A percentile compares a stretch with the other conserved stretches of the same genome.
Evolutionary conservation across 2,329 filamentous ascomycete species (phyloP).

Genomic region (Neurospora sp.): DNA sequence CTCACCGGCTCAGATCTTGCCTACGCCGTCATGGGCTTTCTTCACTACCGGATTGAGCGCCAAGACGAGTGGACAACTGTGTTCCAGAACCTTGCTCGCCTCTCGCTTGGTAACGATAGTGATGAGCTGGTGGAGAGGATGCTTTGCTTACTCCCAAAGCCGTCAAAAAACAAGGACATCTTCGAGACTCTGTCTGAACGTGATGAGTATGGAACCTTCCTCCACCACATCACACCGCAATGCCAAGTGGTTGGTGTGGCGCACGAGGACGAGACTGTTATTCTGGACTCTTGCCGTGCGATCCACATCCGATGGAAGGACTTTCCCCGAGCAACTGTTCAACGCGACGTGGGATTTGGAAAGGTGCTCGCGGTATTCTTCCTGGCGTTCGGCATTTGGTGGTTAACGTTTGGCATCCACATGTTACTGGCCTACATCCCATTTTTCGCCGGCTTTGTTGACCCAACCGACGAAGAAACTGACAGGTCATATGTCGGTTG

Average conservation of each 20-base stretch:
- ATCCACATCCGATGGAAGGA: constrained; percentile 25
- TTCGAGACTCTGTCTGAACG: constrained; percentile 5
- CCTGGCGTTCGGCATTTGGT: neutral
- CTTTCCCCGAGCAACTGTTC: constrained; percentile 17
- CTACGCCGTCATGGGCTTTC: constrained; percentile 29
- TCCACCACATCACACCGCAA: constrained; percentile 27
- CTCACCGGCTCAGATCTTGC: constrained; percentile 23
- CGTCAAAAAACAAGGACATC: constrained; percentile 19
- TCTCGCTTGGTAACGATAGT: constrained; percentile 27
- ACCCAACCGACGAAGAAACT: neutral
- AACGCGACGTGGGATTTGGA: neutral
- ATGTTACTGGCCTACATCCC: neutral
- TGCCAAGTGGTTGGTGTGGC: constrained; percentile 24
- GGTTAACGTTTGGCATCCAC: neutral
- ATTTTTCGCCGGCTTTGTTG: neutral
- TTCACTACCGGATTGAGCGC: constrained; percentile 25
- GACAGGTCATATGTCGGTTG: neutral
- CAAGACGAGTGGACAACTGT: constrained; percentile 19
- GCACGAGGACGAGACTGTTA: constrained; percentile 23
- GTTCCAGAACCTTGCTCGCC: constrained; percentile 28
- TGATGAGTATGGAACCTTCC: constrained; percentile 22
- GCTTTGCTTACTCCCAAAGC: constrained; percentile 21
- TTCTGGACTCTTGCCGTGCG: constrained; percentile 24
- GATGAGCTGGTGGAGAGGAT: constrained; percentile 26
- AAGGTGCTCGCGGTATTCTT: neutral